phyloP scores from a whole-genome alignment of 495 filamentous ascomycete genomes.

The Clohesyomyces aquaticus region DNA sequence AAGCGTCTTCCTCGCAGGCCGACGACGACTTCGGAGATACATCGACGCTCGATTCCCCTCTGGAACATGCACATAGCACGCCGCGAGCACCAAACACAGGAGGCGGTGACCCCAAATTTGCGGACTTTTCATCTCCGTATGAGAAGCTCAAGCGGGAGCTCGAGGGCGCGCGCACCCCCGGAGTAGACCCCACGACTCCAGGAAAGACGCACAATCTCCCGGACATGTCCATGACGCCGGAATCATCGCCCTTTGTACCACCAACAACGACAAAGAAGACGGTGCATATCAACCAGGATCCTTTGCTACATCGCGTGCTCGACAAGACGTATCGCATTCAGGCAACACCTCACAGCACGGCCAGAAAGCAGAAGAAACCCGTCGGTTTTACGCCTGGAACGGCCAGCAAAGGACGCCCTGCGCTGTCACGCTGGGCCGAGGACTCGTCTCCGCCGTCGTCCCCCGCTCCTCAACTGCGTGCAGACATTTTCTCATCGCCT shows the following conservation, averaged over 20 bases:
- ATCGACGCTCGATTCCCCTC: constrained; percentile 58
- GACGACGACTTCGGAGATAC: constrained; percentile 55
- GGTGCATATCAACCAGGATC: constrained; percentile 55
- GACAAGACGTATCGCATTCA: constrained; percentile 94
- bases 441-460: constrained; percentile 49
- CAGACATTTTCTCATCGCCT: constrained; percentile 85
- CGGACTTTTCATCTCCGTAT: constrained; percentile 70
- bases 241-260: constrained; percentile 48
- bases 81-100: constrained; percentile 45
- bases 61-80: constrained; percentile 47
- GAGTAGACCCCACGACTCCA: constrained; percentile 47
- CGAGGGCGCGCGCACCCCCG: constrained; percentile 42
- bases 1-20: constrained; percentile 33
- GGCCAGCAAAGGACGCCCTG: constrained; percentile 13
- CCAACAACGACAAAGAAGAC: constrained; percentile 36
- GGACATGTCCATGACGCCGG: constrained; percentile 59
- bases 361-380: constrained; percentile 46
- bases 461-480: constrained; percentile 77
- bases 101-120: constrained; percentile 51
- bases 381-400: constrained; percentile 33
- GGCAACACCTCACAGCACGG: constrained; percentile 75
- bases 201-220: constrained; percentile 51
- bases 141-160: constrained; percentile 65
- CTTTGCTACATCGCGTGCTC: constrained; percentile 81
- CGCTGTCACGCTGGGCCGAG: constrained; percentile 32